Conservation (phyloP, 106 monocot species). For the Agapanthus africanus region DNA sequence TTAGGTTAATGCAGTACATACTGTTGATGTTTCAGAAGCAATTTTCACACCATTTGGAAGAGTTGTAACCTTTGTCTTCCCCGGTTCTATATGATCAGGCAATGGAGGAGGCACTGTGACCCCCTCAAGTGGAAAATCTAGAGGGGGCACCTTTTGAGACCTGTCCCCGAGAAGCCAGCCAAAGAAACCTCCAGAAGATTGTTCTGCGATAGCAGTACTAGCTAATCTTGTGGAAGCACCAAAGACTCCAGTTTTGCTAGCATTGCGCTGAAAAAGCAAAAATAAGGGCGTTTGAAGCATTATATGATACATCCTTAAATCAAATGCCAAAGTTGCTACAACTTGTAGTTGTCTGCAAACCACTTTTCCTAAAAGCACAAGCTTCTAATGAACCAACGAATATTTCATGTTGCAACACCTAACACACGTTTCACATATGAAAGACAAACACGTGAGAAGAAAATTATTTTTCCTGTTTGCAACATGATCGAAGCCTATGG, state of each 20-base stretch:
- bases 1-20: constrained; percentile 18
- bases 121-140: constrained; percentile 59
- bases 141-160: constrained; percentile 42
- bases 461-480: constrained; percentile 1
- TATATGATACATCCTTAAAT: neutral
- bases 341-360: neutral
- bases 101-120: constrained; percentile 55
- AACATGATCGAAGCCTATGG: too few species aligned
- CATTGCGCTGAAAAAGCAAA: constrained; percentile 27
- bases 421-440: too few species aligned
- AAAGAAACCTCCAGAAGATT: constrained; percentile 70
- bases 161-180: constrained; percentile 57
- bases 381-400: too few species aligned
- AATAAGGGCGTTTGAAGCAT: neutral
- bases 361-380: neutral
- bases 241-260: constrained; percentile 7
- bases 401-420: too few species aligned
- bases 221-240: constrained; percentile 37
- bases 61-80: constrained; percentile 66
- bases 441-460: neutral
- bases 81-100: constrained; percentile 66
- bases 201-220: constrained; percentile 63
- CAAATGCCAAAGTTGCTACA: neutral
- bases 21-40: constrained; percentile 73
- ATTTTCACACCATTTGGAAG: constrained; percentile 81